phyloP scores from a whole-genome alignment of 345 rosid species.

The Lenwebbia sp. region DNA sequence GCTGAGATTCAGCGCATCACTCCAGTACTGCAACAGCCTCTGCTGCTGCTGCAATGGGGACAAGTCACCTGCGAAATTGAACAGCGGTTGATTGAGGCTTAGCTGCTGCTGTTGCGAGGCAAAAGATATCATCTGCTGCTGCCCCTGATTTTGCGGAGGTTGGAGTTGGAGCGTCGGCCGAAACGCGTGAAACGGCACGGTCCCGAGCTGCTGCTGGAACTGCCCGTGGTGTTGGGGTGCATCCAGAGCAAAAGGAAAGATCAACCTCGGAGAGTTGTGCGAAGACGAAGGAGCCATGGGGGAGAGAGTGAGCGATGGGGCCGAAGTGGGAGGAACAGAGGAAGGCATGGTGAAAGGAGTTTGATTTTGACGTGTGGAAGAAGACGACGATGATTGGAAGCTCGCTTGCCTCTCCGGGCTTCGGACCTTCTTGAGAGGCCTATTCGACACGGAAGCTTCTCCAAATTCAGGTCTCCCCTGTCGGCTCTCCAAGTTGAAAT shows the following conservation, averaged over 20 bases:
- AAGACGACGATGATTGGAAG: conserved; percentile 10
- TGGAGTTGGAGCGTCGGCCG: conserved; percentile 15
- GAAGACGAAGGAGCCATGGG: conserved; percentile 9
- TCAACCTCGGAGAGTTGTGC: conserved; percentile 16
- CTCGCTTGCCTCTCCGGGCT: conserved; percentile 46
- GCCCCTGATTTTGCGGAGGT: conserved; percentile 3
- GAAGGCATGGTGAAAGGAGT: conserved; percentile 5
- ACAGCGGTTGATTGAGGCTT: conserved; percentile 15
- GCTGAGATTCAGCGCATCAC: conserved; percentile 48
- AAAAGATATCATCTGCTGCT: conserved; percentile 70
- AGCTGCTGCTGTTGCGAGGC: conserved; percentile 18
- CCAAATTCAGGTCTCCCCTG: conserved; percentile 45
- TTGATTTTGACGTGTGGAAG: not conserved
- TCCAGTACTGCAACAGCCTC: conserved; percentile 54
- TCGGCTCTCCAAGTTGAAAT: conserved; percentile 20
- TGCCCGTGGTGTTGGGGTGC: conserved; percentile 21
- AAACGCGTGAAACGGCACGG: conserved; percentile 13
- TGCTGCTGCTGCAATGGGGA: conserved; percentile 34
- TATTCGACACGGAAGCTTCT: conserved; percentile 40
- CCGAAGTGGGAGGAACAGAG: conserved; percentile 4
- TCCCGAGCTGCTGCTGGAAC: conserved; percentile 25
- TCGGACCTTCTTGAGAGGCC: conserved; percentile 55
- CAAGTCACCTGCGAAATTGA: conserved; percentile 12
- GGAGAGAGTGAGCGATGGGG: conserved; percentile 7
- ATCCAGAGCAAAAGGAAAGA: conserved; percentile 49